Evolutionary conservation across 164 flowering plant genomes (phyloP).

Genomic region (Buxus sempervirens): DNA sequence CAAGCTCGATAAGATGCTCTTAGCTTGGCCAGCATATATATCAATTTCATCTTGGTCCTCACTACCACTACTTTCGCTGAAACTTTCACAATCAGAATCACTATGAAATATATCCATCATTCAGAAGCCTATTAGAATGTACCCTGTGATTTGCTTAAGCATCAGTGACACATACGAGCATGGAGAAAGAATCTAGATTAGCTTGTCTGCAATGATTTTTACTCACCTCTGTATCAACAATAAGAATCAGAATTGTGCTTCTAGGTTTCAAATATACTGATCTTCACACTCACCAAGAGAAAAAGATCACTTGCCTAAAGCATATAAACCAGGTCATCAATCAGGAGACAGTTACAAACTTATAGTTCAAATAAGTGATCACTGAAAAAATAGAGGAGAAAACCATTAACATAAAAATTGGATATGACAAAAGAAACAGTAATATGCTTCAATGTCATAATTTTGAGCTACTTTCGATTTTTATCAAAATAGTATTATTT

Average conservation of each 20-base stretch:
- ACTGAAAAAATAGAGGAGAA: no score
- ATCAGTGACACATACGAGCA: background rate
- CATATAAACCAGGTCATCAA: background rate
- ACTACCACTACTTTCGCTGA: slow-evolving; percentile 64
- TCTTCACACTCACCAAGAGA: slow-evolving; percentile 1
- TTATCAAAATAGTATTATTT: background rate
- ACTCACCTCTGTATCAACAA: slow-evolving; percentile 3
- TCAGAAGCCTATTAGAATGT: slow-evolving; percentile 18
- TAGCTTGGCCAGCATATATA: slow-evolving; percentile 64
- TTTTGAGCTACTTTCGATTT: background rate
- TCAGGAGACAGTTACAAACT: background rate
- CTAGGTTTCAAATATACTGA: background rate
- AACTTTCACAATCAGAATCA: slow-evolving; percentile 68
- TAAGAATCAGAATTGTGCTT: slow-evolving; percentile 6
- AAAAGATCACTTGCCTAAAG: slow-evolving; percentile 1
- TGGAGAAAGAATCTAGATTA: background rate
- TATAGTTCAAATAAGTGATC: background rate
- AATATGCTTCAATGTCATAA: background rate
- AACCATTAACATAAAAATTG: no score
- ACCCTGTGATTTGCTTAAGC: background rate
- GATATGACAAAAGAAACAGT: background rate
- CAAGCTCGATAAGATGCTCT: slow-evolving; percentile 69
- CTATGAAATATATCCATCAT: slow-evolving; percentile 50
- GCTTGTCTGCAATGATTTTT: background rate
- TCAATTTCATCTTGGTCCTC: slow-evolving; percentile 70